Evolutionary conservation across 1,284 basidiomycete species (phyloP).

Genomic region (Ceratobasidium sp.): DNA sequence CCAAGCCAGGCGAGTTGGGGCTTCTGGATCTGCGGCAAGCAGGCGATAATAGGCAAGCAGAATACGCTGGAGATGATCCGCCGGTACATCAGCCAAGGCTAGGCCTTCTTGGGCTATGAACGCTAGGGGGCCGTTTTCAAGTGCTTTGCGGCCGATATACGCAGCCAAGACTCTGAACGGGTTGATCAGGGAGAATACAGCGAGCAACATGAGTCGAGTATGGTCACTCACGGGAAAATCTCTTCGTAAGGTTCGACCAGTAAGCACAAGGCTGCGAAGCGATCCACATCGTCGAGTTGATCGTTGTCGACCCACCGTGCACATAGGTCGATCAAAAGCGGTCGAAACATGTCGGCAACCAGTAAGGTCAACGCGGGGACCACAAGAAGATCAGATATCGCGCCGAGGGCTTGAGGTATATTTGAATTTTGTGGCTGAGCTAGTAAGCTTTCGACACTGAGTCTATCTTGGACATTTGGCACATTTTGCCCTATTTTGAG

Average conservation of each 20-base stretch:
- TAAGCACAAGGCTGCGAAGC: slow-evolving; percentile 70
- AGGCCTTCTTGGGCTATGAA: slow-evolving; percentile 56
- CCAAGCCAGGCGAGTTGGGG: slow-evolving; percentile 76
- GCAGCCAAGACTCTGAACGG: slow-evolving; percentile 63
- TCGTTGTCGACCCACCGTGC: slow-evolving; percentile 73
- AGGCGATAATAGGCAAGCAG: slow-evolving; percentile 86
- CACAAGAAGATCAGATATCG: slow-evolving; percentile 66
- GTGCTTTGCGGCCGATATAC: slow-evolving; percentile 63
- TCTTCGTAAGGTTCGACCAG: slow-evolving; percentile 78
- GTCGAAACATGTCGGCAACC: slow-evolving; percentile 72
- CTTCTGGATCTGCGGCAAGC: slow-evolving; percentile 74
- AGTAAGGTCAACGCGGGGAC: slow-evolving; percentile 67
- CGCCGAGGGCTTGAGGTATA: slow-evolving; percentile 50
- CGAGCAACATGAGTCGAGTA: slow-evolving; percentile 39
- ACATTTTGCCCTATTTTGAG: slow-evolving; percentile 11
- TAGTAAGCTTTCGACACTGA: slow-evolving; percentile 39
- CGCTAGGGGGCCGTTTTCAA: slow-evolving; percentile 68
- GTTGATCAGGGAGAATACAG: slow-evolving; percentile 22
- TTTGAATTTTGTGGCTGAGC: slow-evolving; percentile 26
- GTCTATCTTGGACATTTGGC: slow-evolving; percentile 13
- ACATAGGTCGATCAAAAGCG: slow-evolving; percentile 76
- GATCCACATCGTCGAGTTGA: slow-evolving; percentile 62
- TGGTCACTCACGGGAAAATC: slow-evolving; percentile 74
- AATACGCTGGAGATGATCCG: slow-evolving; percentile 68
- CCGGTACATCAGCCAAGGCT: slow-evolving; percentile 58